phyloP scores from a whole-genome alignment of 768 basidiomycete species.

The Mycena crocata region DNA sequence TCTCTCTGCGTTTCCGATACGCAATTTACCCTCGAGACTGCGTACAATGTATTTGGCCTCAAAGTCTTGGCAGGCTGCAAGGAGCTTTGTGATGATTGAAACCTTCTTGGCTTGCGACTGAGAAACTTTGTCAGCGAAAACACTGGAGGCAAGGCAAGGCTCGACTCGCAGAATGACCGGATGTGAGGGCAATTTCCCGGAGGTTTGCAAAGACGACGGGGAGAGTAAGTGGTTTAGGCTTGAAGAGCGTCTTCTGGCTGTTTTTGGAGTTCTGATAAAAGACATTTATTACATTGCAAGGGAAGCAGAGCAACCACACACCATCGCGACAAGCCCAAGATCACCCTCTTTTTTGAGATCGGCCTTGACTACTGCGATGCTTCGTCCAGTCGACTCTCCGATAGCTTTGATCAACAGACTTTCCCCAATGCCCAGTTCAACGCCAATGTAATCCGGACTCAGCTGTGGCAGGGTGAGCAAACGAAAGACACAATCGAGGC shows the following conservation, averaged over 20 bases:
- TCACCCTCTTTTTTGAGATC: conserved; percentile 97
- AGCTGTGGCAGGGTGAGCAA: conserved; percentile 60
- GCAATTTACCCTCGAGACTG: conserved; percentile 94
- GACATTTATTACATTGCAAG: conserved; percentile 9
- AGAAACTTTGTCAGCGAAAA: conserved; percentile 5
- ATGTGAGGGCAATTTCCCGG: conserved; percentile 88
- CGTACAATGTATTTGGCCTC: conserved; percentile 98
- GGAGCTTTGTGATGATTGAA: conserved; percentile 91
- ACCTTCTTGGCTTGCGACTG: conserved; percentile 97
- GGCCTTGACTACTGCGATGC: conserved; percentile 81
- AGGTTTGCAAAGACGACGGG: conserved; percentile 91
- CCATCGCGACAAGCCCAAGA: conserved; percentile 96
- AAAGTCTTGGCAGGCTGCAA: conserved; percentile 89
- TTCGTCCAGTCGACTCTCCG: conserved; percentile 94
- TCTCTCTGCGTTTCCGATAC: conserved; percentile 96
- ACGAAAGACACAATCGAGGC: not conserved
- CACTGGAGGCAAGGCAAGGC: conserved; percentile 6
- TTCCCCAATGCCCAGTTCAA: conserved; percentile 97
- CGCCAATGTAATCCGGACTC: conserved; percentile 93
- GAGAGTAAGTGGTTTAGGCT: conserved; percentile 90
- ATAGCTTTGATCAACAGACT: conserved; percentile 95
- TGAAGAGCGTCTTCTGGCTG: conserved; percentile 93
- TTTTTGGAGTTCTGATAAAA: conserved; percentile 86
- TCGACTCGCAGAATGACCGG: conserved; percentile 78
- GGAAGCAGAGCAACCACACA: conserved; percentile 42